Conservation (phyloP, 2,329 filamentous ascomycete genomes). For the Penicillium sp. region DNA sequence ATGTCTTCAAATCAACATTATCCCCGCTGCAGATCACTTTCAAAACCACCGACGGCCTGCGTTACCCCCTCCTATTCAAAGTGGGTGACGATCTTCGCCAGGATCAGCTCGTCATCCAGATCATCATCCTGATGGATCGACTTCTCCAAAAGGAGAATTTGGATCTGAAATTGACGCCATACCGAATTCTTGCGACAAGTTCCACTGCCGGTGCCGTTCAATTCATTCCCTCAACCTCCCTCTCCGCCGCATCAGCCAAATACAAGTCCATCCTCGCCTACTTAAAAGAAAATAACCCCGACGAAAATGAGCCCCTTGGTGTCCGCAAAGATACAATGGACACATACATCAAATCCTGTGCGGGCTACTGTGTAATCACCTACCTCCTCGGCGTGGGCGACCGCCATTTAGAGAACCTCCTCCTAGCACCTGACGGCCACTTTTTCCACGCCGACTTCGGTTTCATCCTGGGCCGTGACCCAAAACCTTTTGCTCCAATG, state of each 20-base stretch:
- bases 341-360: constrained; percentile 92
- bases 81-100: constrained; percentile 94
- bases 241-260: constrained; percentile 79
- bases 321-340: constrained; percentile 91
- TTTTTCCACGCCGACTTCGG: constrained; percentile 99
- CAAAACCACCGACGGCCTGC: constrained; percentile 71
- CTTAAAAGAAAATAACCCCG: constrained; percentile 84
- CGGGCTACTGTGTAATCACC: constrained; percentile 97
- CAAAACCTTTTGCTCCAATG: constrained; percentile 92
- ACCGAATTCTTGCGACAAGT: constrained; percentile 92
- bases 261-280: constrained; percentile 79
- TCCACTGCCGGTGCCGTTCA: constrained; percentile 87
- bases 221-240: constrained; percentile 81
- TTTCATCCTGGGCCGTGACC: constrained; percentile 94
- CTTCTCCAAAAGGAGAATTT: constrained; percentile 93
- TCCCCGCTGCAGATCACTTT: constrained; percentile 90
- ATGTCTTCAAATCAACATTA: constrained; percentile 93
- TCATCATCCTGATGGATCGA: constrained; percentile 97
- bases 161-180: constrained; percentile 90
- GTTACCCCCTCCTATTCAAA: constrained; percentile 95
- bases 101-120: constrained; percentile 94
- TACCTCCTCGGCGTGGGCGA: constrained; percentile 96
- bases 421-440: constrained; percentile 83
- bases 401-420: constrained; percentile 89
- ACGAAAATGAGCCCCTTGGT: constrained; percentile 74